phyloP scores from a whole-genome alignment of 1,284 basidiomycete species.

The Marasmius tenuissimus region DNA sequence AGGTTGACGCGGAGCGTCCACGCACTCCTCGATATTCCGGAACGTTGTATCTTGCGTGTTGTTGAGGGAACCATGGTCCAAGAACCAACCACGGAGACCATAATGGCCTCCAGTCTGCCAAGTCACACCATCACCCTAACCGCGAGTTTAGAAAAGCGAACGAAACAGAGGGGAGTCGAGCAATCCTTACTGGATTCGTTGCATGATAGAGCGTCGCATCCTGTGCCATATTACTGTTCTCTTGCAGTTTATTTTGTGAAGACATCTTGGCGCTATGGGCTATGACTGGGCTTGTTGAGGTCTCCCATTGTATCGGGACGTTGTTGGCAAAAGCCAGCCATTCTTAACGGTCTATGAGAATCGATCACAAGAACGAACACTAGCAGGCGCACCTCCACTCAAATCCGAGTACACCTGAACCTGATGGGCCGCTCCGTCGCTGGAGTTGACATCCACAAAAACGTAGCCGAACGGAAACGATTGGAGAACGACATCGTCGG shows the following conservation, averaged over 20 bases:
- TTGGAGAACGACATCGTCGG: constrained; percentile 7
- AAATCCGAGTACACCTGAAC: constrained; percentile 12
- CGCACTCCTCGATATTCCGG: background rate
- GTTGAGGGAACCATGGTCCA: background rate
- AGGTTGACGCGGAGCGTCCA: background rate
- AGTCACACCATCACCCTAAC: background rate
- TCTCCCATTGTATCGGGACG: constrained; percentile 8
- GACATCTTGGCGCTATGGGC: background rate
- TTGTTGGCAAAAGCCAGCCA: constrained; percentile 2
- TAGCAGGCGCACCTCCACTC: constrained; percentile 6
- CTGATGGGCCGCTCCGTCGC: constrained; percentile 5
- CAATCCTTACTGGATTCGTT: background rate
- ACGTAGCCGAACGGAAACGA: constrained; percentile 13
- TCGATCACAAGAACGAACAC: background rate
- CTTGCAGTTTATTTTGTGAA: constrained; percentile 22
- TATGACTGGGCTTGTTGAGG: background rate
- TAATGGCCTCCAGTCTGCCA: constrained; percentile 2
- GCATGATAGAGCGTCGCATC: constrained; percentile 25
- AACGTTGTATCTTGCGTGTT: background rate
- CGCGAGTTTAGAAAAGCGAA: background rate
- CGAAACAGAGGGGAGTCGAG: background rate
- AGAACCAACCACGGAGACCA: background rate
- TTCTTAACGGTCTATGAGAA: constrained; percentile 4
- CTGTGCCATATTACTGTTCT: constrained; percentile 27
- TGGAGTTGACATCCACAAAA: constrained; percentile 7